phyloP scores from a whole-genome alignment of 2,329 filamentous ascomycete genomes.

The Diplodia seriata region DNA sequence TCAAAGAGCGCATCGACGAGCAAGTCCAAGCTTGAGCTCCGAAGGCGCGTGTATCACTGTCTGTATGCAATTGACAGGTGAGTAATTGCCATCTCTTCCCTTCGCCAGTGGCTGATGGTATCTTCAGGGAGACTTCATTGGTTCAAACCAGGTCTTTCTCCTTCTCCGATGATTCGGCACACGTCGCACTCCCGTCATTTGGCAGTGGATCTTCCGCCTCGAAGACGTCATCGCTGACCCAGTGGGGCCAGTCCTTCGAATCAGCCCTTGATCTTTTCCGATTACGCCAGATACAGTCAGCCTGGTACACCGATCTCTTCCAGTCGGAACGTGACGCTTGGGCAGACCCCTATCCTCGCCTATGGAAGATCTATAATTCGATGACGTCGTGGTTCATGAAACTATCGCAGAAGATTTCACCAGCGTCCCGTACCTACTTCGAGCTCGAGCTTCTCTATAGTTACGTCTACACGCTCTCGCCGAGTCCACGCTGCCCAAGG shows the following conservation, averaged over 20 bases:
- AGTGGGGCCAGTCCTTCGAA: conserved; percentile 66
- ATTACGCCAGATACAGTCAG: conserved; percentile 83
- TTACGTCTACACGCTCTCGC: conserved; percentile 86
- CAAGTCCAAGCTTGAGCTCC: conserved; percentile 73
- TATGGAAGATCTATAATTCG: conserved; percentile 77
- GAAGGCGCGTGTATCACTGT: conserved; percentile 86
- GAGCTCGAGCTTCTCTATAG: conserved; percentile 90
- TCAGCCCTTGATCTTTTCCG: conserved; percentile 80
- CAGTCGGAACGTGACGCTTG: conserved; percentile 76
- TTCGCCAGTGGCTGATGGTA: conserved; percentile 16
- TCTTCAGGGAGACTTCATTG: conserved; percentile 78
- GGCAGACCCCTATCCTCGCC: conserved; percentile 71
- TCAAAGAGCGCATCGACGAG: conserved; percentile 72
- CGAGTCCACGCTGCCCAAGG: conserved; percentile 74
- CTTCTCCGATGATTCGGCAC: conserved; percentile 87
- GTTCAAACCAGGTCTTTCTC: conserved; percentile 88
- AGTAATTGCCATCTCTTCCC: conserved; percentile 13
- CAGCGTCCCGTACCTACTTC: conserved; percentile 75
- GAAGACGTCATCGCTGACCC: conserved; percentile 56
- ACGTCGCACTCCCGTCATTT: conserved; percentile 75
- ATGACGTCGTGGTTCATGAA: conserved; percentile 83
- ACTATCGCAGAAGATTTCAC: conserved; percentile 70
- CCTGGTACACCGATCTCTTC: conserved; percentile 88
- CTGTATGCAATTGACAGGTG: conserved; percentile 89
- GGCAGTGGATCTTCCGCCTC: conserved; percentile 45